phyloP scores from a whole-genome alignment of 768 basidiomycete genomes.

The Vararia minispora region DNA sequence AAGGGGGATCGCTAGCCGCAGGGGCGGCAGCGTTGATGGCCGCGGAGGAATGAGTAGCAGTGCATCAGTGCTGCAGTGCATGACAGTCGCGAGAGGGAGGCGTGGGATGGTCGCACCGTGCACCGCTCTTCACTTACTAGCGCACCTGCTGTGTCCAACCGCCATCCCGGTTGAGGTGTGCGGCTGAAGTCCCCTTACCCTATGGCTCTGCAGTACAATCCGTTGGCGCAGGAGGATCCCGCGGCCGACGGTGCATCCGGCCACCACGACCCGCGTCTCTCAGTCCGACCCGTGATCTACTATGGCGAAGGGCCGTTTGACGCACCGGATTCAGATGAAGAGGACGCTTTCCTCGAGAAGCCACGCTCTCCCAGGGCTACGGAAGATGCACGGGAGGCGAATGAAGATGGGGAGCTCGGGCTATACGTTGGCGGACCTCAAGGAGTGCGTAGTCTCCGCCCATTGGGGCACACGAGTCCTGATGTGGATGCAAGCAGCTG shows the following conservation, averaged over 20 bases:
- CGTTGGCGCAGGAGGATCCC: slow-evolving; percentile 12
- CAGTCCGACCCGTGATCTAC: slow-evolving; percentile 28
- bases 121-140: no score
- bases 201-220: slow-evolving; percentile 13
- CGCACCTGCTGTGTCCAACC: no score
- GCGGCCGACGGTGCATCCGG: no score
- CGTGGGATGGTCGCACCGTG: no score
- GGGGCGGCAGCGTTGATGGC: no score
- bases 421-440: slow-evolving; percentile 27
- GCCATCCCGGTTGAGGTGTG: no score
- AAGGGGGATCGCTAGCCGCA: no score
- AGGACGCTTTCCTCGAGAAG: slow-evolving; percentile 44
- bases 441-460: slow-evolving; percentile 18
- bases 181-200: no score
- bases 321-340: slow-evolving; percentile 72
- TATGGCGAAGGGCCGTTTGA: slow-evolving; percentile 74
- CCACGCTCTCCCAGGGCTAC: slow-evolving; percentile 18
- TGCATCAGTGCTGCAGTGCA: no score
- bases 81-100: no score
- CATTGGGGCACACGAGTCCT: slow-evolving; percentile 1
- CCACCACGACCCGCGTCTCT: background rate
- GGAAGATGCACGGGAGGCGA: slow-evolving; percentile 18
- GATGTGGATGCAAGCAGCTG: slow-evolving; percentile 23
- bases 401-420: slow-evolving; percentile 18
- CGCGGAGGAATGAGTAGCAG: no score